These are phyloP conservation scores for Dunaliella primolecta DNA, from an alignment of 139 green algal species.

Conservation along the genomic window DNA sequence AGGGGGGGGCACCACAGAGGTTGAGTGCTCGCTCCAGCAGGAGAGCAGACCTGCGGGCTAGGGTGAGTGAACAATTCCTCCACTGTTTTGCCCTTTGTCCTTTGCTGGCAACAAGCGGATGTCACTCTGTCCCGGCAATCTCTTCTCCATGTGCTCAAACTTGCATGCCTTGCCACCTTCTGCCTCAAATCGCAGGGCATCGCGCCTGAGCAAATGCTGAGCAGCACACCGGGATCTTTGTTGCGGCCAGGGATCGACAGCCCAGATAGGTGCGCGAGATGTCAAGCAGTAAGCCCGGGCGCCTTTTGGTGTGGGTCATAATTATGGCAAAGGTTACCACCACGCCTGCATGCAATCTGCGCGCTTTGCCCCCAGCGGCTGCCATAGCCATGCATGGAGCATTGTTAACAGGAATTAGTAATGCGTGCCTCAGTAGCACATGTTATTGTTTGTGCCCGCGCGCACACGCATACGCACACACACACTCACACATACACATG, in stretches of 20 bases:
- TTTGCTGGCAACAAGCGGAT: background rate
- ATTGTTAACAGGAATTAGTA: too few relatives aligned
- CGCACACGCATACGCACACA: too few relatives aligned
- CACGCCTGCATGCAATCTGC: too few relatives aligned
- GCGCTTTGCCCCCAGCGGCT: too few relatives aligned
- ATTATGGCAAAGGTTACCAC: background rate
- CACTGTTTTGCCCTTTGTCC: background rate
- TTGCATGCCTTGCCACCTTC: too few relatives aligned
- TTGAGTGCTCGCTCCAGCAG: background rate
- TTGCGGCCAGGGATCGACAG: conserved; percentile 62
- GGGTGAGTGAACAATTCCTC: background rate
- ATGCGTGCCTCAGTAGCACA: too few relatives aligned
- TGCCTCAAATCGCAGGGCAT: conserved; percentile 24
- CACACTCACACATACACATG: too few relatives aligned
- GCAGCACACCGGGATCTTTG: conserved; percentile 40
- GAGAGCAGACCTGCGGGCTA: background rate
- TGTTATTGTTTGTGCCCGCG: too few relatives aligned
- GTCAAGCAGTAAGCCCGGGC: background rate
- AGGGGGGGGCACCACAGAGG: background rate
- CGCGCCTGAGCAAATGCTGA: conserved; percentile 46
- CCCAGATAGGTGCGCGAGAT: conserved; percentile 43
- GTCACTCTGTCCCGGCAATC: too few relatives aligned
- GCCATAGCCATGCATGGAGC: too few relatives aligned
- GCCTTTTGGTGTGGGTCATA: background rate
- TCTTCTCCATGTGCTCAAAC: too few relatives aligned